These are phyloP conservation scores for Rhododendron griersonianum DNA, from an alignment of 148 eudicot genomes.

Conservation along the genomic window DNA sequence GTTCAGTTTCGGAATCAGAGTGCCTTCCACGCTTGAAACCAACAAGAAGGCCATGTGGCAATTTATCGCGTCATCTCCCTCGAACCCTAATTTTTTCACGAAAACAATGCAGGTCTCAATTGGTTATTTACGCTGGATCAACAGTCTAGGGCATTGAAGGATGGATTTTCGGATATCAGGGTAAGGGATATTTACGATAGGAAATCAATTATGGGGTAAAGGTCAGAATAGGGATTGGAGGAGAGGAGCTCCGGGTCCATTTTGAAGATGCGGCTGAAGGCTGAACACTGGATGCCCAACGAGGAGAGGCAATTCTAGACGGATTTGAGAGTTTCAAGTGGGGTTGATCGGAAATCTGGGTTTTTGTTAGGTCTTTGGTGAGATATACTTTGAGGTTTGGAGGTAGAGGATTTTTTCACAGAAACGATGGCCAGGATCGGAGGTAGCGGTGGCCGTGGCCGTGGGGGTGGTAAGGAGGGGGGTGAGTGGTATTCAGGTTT, in stretches of 20 bases:
- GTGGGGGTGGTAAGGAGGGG: slow-evolving; percentile 9
- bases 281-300: slow-evolving; percentile 44
- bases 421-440: slow-evolving; percentile 50
- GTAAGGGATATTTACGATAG: slow-evolving; percentile 42
- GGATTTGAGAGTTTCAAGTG: slow-evolving; percentile 45
- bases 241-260: slow-evolving; percentile 73
- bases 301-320: slow-evolving; percentile 51
- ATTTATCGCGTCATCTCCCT: slow-evolving; percentile 32
- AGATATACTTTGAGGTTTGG: slow-evolving; percentile 57
- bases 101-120: slow-evolving; percentile 57
- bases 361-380: slow-evolving; percentile 48
- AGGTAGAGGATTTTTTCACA: slow-evolving; percentile 65
- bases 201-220: slow-evolving; percentile 62
- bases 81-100: slow-evolving; percentile 41
- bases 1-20: neutral
- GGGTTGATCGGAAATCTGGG: slow-evolving; percentile 61
- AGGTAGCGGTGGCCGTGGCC: slow-evolving; percentile 12
- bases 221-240: slow-evolving; percentile 48
- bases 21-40: slow-evolving; percentile 1
- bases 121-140: slow-evolving; percentile 44
- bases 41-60: slow-evolving; percentile 9
- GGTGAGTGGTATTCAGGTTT: neutral
- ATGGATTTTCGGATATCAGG: slow-evolving; percentile 45
- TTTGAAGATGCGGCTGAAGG: slow-evolving; percentile 65
- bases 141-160: slow-evolving; percentile 64